Base-by-base conservation (phyloP, 2,329 filamentous ascomycete genomes). In the Sordariomycetes sp. region DNA sequence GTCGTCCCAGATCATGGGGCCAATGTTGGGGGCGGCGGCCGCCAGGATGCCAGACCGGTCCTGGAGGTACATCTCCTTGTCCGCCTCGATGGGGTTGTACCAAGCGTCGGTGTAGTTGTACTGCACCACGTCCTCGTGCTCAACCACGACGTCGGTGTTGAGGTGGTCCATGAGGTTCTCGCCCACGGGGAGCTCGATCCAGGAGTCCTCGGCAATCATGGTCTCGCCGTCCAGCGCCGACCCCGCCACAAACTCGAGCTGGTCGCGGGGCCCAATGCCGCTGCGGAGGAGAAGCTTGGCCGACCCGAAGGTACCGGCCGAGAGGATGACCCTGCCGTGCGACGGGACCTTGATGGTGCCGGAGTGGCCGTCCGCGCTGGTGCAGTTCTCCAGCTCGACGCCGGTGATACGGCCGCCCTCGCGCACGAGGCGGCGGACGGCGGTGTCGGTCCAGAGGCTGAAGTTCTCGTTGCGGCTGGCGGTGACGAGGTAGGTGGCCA, bases 91-190 rank as follows among this genome's bases (percentile, higher is more conserved):
- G 2, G 78, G 78, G 53, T 69, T 70, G 63, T 79, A 69, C 61
- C 76, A 88, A 2, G 85, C 84, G 58, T 71, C 74, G 65, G 85
- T 86, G 65, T 86, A 87, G 71, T 88, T 80, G 65, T 88, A 88
- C 69, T 82, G 82, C 10, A 70, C 68, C 3, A 76, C 74, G 48
- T 72, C 65, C 8, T 75, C 73, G 58, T 78, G 75, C 54, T 70
- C 65, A 62, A 78, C 64, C 56, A 74, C 68, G 3, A 76, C 73
- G 48, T 71, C 64, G 10, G 75, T 73, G 64, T 78, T 77, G 61
- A 74, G 72, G 61, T 81, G 79, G 59, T 85, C 81, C 60, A 80
- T 76, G 2, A 84, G 71, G 63, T 82, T 81, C 64, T 81, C 75
- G 16, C 81, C 81, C 1, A 85, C 80, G 0, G 81, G 81, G 1